Base-by-base conservation (phyloP, 768 basidiomycete genomes). In the Mrakia frigida region DNA sequence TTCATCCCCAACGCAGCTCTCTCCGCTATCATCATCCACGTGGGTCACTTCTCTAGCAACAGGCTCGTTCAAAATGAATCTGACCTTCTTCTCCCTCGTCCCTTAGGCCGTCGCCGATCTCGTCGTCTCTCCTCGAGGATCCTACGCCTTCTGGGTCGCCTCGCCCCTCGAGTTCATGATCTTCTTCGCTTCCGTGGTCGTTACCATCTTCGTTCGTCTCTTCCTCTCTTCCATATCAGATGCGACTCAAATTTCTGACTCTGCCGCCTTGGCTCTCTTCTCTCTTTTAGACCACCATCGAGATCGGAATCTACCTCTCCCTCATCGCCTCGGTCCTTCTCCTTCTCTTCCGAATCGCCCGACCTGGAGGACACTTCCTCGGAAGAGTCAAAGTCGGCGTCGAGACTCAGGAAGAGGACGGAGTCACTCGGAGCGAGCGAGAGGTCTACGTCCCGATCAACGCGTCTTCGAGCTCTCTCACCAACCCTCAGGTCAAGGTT, bases 71-170 rank as follows among this genome's bases (percentile, higher is more conserved):
- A 14, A 46, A 14, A 2, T 46, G 43, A 50, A 50, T 2, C 46
- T 50, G 46, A 50, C 21, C 43, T 14, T 46, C 46, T 50, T 6
- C 21, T 21, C 16, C 21, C 21, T 21, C 18, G 2, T 50, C 21
- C 46, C 46, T 50, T 18, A 50, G 46, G 84, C 84, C 86, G 84
- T 84, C 52, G 83, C 83, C 39, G 86, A 87, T 78, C 81, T 99
- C 70, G 91, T 99, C 72, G 91, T 94, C 23, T 88, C 90, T 0
- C 97, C 95, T 0, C 83, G 87, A 65, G 85, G 92, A 83, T 90
- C 91, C 23, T 98, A 91, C 84, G 87, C 87, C 3, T 99, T 90
- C 86, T 99, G 97, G 97, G 89, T 92, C 43, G 90, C 96, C 33
- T 92, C 92, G 0, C 97, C 97, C 0, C 84, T 98, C 70, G 97